Conservation (phyloP, 768 basidiomycete species). For the Suillus sp. region DNA sequence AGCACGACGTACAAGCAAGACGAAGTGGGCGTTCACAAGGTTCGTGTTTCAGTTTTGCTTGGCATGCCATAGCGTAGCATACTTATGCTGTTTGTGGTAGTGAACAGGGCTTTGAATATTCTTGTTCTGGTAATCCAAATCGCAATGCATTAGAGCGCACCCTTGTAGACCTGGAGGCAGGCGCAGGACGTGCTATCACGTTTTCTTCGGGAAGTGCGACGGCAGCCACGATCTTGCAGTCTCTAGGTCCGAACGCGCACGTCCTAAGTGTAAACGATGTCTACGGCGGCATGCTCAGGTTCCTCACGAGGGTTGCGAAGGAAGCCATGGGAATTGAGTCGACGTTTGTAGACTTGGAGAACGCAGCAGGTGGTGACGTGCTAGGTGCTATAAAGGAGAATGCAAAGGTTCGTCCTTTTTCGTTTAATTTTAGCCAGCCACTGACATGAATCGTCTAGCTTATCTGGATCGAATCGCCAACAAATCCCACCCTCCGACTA, state of each 20-base stretch:
- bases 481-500: constrained; percentile 90
- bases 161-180: constrained; percentile 77
- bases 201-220: constrained; percentile 87
- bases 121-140: constrained; percentile 88
- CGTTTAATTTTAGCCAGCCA: background rate
- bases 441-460: constrained; percentile 48
- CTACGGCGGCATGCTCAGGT: constrained; percentile 92
- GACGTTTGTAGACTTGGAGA: constrained; percentile 83
- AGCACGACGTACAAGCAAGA: constrained; percentile 93
- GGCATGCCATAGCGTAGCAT: background rate
- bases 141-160: constrained; percentile 75
- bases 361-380: constrained; percentile 62
- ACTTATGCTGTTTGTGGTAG: background rate
- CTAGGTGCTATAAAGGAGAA: constrained; percentile 67
- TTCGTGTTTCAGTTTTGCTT: constrained; percentile 28
- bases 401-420: constrained; percentile 64
- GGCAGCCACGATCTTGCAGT: constrained; percentile 80
- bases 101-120: constrained; percentile 83
- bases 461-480: constrained; percentile 94
- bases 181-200: constrained; percentile 71
- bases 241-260: constrained; percentile 74
- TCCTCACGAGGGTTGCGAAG: constrained; percentile 66
- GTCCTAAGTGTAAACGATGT: constrained; percentile 89
- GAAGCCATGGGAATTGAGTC: constrained; percentile 73
- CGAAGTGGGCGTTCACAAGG: constrained; percentile 75